Evolutionary conservation across 1,284 basidiomycete genomes (phyloP), one percentile per base, ranked within the genome.

Genomic region (Rhodotorula glutinis): DNA sequence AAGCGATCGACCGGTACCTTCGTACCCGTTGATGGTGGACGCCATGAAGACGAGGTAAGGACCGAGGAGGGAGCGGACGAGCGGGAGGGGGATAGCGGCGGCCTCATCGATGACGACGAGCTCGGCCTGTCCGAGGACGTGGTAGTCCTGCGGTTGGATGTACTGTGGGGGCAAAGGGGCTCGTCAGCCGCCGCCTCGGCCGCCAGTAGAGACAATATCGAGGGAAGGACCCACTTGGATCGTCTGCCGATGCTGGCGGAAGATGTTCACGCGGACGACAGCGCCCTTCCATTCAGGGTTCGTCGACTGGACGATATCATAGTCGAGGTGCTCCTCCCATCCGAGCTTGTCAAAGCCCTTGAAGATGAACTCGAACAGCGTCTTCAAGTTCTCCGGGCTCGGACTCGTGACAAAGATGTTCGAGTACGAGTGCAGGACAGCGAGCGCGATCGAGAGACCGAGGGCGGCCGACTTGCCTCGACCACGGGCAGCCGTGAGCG

Each of bases 391-490:
- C 80, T 98, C 95, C 2, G 96, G 96, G 77, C 89, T 92, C 2
- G 96, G 96, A 76, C 91, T 94, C 8, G 96, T 98, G 58, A 98
- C 92, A 78, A 98, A 99, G 70, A 98, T 92, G 80, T 99, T 99
- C 63, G 91, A 90, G 79, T 98, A 98, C 25, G 93, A 93, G 77
- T 97, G 91, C 1, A 89, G 90, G 27, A 98, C 83, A 2, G 96
- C 93, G 21, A 92, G 90, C 10, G 95, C 90, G 65, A 98, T 92
- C 1, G 92, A 90, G 53, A 99, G 82, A 60, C 96, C 96, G 19
- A 99, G 83, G 1, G 95, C 91, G 7, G 96, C 95, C 29, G 92
- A 96, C 80, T 99, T 99, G 68, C 96, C 96, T 43, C 96, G 88
- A 74, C 96, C 96, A 79, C 96, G 88, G 14, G 86, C 89, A 59